Evolutionary conservation across 345 rosid species (phyloP), one percentile per base, ranked within the genome.

Genomic region (Hibiscus syriacus): DNA sequence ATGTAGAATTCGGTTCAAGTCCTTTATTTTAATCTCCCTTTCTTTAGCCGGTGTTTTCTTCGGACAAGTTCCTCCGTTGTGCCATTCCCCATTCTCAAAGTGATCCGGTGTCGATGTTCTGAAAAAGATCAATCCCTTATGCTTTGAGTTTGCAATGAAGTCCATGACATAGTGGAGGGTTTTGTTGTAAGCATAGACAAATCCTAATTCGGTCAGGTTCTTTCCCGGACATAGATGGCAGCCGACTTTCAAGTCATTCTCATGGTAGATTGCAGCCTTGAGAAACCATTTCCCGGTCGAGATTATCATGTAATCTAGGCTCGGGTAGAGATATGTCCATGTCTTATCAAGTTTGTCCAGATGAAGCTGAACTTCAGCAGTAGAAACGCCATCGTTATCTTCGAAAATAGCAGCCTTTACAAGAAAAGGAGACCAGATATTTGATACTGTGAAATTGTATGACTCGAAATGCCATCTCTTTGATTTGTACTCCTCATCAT

Each of bases 251-350:
- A 79, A 81, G 48, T 74, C 74, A 20, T 91, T 87, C 73, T 87
- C 97, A 22, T 94, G 83, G 77, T 94, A 94, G 66, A 94, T 75
- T 22, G 96, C 86, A 3, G 92, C 73, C 80, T 91, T 91, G 23
- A 94, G 90, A 76, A 85, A 94, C 99, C 99, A 94, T 80, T 94
- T 91, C 38, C 99, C 99, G 0, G 96, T 89, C 3, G 99, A 94
- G 72, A 94, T 78, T 30, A 94, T 86, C 52, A 79, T 70, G 69
- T 87, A 91, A 73, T 94, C 93, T 14, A 85, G 70, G 76, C 69
- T 80, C 60, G 74, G 81, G 76, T 77, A 85, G 6, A 76, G 70
- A 30, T 52, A 74, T 2, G 86, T 80, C 95, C 96, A 94, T 30
- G 80, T 87, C 71, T 80, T 76, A 55, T 94, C 99, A 22, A 94